Conservation (phyloP, 169 alveolate species). For the Plasmodium vivax region DNA sequence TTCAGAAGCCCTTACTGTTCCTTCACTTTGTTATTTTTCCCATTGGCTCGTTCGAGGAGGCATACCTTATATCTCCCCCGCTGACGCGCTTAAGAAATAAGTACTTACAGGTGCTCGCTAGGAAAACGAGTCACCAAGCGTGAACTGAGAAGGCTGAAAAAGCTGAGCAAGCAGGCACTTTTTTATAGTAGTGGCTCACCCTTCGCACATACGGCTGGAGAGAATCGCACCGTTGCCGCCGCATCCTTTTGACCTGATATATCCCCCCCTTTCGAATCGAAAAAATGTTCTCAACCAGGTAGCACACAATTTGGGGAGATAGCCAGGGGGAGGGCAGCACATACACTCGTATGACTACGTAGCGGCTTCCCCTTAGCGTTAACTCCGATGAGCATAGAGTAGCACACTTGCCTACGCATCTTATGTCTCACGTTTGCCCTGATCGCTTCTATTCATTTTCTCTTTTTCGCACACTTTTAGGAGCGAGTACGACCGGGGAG, state of each 20-base stretch:
- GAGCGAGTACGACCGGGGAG: conserved; percentile 99
- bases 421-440: neutral
- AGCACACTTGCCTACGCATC: neutral
- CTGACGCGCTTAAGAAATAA: neutral
- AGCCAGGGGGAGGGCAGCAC: neutral
- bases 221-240: neutral
- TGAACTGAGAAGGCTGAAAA: neutral
- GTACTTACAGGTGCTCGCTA: neutral
- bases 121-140: neutral
- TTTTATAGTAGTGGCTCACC: neutral
- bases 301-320: neutral
- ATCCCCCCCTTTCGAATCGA: neutral
- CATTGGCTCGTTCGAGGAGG: neutral
- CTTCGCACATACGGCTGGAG: neutral
- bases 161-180: neutral
- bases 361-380: neutral
- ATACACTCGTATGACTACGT: neutral
- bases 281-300: conserved; percentile 74
- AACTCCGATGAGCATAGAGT: neutral
- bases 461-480: conserved; percentile 69
- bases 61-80: neutral
- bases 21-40: neutral
- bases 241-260: neutral
- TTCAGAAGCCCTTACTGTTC: neutral
- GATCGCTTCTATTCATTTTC: neutral